Conservation (phyloP, 257 asterid genomes). For the Nyctanthes arbortristis region DNA sequence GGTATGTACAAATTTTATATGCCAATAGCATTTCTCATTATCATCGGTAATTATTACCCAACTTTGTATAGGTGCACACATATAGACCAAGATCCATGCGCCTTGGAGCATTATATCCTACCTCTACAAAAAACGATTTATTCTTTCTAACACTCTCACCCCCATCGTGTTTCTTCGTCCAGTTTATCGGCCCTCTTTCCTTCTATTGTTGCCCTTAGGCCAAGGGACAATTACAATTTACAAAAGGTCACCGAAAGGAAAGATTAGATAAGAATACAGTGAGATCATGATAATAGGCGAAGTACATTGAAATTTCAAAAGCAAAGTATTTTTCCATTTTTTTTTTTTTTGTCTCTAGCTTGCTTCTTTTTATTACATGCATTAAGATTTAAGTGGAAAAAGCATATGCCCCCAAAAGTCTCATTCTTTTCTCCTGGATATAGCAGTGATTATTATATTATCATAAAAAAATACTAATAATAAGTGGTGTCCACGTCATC, state of each 20-base stretch:
- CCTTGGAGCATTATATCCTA: too few relatives aligned
- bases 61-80: too few relatives aligned
- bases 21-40: too few relatives aligned
- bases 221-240: background rate
- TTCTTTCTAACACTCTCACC: too few relatives aligned
- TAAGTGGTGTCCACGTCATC: slow-evolving; percentile 40
- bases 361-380: background rate
- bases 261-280: too few relatives aligned
- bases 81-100: too few relatives aligned
- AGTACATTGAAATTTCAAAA: background rate
- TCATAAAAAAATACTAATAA: too few relatives aligned
- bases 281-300: too few relatives aligned
- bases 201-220: background rate
- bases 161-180: background rate
- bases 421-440: background rate
- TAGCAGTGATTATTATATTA: slow-evolving; percentile 15
- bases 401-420: background rate
- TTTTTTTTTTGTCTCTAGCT: background rate
- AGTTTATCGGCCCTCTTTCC: background rate
- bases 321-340: background rate
- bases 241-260: background rate
- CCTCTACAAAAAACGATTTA: too few relatives aligned
- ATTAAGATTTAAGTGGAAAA: background rate
- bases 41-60: too few relatives aligned
- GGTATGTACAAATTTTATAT: too few relatives aligned